Percentiles rank a stretch among this genome's conserved stretches.
These are phyloP conservation scores for Penicillium italicum DNA, from an alignment of 2,329 filamentous ascomycete genomes.

Conservation along the genomic window DNA sequence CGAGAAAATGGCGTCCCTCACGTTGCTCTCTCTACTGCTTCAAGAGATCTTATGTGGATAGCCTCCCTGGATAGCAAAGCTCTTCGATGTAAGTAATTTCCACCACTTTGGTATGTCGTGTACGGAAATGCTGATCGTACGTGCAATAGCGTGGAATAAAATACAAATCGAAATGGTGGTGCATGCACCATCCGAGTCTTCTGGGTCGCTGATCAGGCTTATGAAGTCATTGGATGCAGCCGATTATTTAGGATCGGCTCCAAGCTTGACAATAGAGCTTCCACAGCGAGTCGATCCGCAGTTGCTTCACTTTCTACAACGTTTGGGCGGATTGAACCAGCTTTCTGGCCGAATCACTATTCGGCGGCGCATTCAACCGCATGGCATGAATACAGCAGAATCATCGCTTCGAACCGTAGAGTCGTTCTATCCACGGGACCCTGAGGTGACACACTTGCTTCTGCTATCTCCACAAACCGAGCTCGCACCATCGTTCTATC, in stretches of 20 bases:
- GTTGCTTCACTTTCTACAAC: constrained; percentile 59
- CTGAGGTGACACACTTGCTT: constrained; percentile 69
- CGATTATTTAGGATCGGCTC: constrained; percentile 68
- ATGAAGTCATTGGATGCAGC: constrained; percentile 71
- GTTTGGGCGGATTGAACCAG: constrained; percentile 65
- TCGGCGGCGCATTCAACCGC: constrained; percentile 66
- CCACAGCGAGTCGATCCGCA: constrained; percentile 65
- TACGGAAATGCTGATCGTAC: constrained; percentile 8
- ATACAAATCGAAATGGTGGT: constrained; percentile 78
- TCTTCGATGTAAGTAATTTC: constrained; percentile 54
- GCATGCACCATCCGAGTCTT: constrained; percentile 66
- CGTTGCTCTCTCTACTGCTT: constrained; percentile 68
- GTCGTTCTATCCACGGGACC: constrained; percentile 74
- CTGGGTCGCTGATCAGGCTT: constrained; percentile 71
- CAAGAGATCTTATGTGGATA: constrained; percentile 68
- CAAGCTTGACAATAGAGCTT: constrained; percentile 80
- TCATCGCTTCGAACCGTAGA: constrained; percentile 75
- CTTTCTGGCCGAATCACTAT: constrained; percentile 58
- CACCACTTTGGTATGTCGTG: not conserved
- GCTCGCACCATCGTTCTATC: constrained; percentile 75
- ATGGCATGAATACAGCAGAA: constrained; percentile 62
- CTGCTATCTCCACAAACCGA: constrained; percentile 78
- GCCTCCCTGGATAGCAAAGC: constrained; percentile 70
- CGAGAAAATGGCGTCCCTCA: constrained; percentile 56
- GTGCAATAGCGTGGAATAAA: constrained; percentile 66